Evolutionary conservation across 179 eudicot genomes (phyloP), one percentile per base, ranked within the genome.

Genomic region (Heliamphora pulchella): DNA sequence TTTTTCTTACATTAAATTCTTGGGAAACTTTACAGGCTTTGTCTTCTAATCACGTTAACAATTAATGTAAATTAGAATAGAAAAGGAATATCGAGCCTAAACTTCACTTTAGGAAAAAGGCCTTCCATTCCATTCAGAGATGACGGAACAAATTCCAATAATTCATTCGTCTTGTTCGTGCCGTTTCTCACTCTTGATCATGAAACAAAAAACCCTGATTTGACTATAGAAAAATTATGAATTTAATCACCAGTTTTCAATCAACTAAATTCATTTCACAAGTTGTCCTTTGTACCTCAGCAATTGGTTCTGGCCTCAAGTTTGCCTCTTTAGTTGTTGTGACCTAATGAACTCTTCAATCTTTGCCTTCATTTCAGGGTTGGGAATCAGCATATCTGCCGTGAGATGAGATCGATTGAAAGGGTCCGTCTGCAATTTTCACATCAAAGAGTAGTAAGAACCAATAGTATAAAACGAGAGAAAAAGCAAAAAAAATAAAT

Each of bases 381-480:
- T 88, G 0, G 98, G 91, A 81, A 96, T 96, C 84, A 96, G 82
- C 99, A 96, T 94, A 70, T 94, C 99, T 46, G 96, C 81, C 2
- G 91, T 91, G 75, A 96, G 93, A 77, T 87, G 98, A 66, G 99
- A 94, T 20, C 99, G 98, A 47, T 94, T 96, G 90, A 96, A 96
- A 44, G 99, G 99, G 85, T 96, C 99, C 3, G 93, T 88, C 99
- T 96, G 94, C 80, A 86, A 81, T 62, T 31, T 31, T 39, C 71
- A 74, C 77, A 13, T 8, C 22, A 76, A 65, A 78, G 5, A 68
- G 58, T n/a, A 54, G 59, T 48, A n/a, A 78, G 73, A 65, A 2
- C n/a, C 74, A 18, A 13, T 58, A 68, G 13, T 43, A 1, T 20
- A 66, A 75, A 39, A 58, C 6, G 18, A 9, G 14, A 17, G 20